Evolutionary conservation across 2,329 filamentous ascomycete species (phyloP), one percentile per base, ranked within the genome.

Genomic region (Aspergillus hortae): DNA sequence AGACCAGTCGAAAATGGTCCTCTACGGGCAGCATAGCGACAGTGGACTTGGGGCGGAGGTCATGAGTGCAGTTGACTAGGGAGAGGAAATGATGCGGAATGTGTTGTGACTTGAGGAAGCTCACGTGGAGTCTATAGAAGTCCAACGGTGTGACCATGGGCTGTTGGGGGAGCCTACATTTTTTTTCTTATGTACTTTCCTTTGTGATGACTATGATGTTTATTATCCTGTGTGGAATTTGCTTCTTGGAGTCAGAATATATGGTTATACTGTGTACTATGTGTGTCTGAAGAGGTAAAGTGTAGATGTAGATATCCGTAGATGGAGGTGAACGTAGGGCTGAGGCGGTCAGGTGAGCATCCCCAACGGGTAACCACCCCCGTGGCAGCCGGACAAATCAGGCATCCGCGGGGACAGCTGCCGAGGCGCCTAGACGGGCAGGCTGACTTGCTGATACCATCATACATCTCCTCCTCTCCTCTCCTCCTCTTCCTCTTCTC

Each of bases 41-140:
- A 68, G 64, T 46, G 66, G 61, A 36, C 49, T 68, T 14, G 66
- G 64, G 9, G 59, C 63, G 10, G 66, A 65, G 61, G 68, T 63
- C 47, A 51, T 56, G 46, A 60, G 56, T 33, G 48, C 51, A 30
- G 58, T 42, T 30, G 59, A 49, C 53, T 54, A 53, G 42, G 6
- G 15, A 30, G 25, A 19, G 19, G 15, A 35, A 12, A 17, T 23
- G n/a, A 17, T 25, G 23, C 23, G 33, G n/a, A 21, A 33, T 7
- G 25, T 44, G 25, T 40, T 4, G 17, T 27, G 36, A 41, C 25
- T 17, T 17, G 15, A 25, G 19, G 27, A 23, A 10, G 36, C 35
- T 44, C 43, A 45, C 44, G 44, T 51, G 49, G 41, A 42, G 43
- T 15, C 10, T 9, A n/a, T 48, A 15, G 21, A 25, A 14, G 4